Evolutionary conservation across 2,329 filamentous ascomycete species (phyloP).

Genomic region (Penicillium brevicompactum): DNA sequence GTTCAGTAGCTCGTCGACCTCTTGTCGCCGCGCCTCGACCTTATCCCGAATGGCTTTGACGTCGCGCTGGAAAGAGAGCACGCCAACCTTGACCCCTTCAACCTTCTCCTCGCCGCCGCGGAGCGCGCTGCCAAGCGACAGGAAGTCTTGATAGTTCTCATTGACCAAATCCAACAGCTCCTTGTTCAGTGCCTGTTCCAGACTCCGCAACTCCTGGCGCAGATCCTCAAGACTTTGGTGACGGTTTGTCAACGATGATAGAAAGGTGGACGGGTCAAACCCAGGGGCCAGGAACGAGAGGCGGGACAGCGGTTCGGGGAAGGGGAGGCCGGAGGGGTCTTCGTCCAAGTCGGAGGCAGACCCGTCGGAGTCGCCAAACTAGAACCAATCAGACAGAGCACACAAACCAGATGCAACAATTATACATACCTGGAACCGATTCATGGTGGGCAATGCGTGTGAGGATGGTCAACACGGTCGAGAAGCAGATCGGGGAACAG

Average conservation of each 20-base stretch:
- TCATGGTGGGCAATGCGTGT: slow-evolving; percentile 27
- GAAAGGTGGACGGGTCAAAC: slow-evolving; percentile 80
- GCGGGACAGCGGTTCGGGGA: slow-evolving; percentile 81
- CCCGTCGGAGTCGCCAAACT: slow-evolving; percentile 50
- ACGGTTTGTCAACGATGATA: slow-evolving; percentile 78
- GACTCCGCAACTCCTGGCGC: slow-evolving; percentile 78
- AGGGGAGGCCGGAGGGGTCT: slow-evolving; percentile 70
- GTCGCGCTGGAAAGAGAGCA: slow-evolving; percentile 82
- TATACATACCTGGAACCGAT: slow-evolving; percentile 36
- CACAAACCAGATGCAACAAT: neutral
- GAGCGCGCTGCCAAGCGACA: slow-evolving; percentile 78
- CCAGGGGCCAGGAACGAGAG: slow-evolving; percentile 74
- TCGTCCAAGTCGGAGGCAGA: slow-evolving; percentile 59
- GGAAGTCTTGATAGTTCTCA: slow-evolving; percentile 88
- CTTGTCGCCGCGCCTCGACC: slow-evolving; percentile 64
- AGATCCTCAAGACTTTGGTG: slow-evolving; percentile 97
- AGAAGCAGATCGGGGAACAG: slow-evolving; percentile 12
- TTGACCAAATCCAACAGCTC: slow-evolving; percentile 96
- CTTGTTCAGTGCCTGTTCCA: slow-evolving; percentile 75
- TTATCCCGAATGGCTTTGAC: slow-evolving; percentile 71
- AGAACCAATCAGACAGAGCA: slow-evolving; percentile 4
- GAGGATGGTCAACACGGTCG: slow-evolving; percentile 11
- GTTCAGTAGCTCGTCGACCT: slow-evolving; percentile 64
- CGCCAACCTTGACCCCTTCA: slow-evolving; percentile 82
- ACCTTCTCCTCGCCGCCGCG: slow-evolving; percentile 88